Base-by-base conservation (phyloP, 495 filamentous ascomycete genomes). In the Mytilinidion resinicola region DNA sequence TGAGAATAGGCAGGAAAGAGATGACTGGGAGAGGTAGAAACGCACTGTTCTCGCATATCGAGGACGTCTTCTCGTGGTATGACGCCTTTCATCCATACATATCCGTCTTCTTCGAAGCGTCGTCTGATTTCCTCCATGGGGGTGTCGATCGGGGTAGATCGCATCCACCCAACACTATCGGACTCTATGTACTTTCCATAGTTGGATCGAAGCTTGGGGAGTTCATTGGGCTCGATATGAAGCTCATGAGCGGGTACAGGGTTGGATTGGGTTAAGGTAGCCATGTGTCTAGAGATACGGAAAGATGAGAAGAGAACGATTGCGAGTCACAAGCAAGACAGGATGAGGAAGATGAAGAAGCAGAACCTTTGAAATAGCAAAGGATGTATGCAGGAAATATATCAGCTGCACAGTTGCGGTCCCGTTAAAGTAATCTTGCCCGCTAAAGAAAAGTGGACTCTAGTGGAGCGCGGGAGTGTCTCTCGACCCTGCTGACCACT, bases 181-280 rank as follows among this genome's bases (percentile, higher is more conserved):
- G 36, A 34, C 35, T 68, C 66, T n/a, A 66, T 36, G 51, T 61
- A 59, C 9, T 17, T 37, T 14, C 65, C 65, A 51, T 62, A 51
- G 41, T 67, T 67, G 1, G 65, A 65, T n/a, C 65, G 65, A 9
- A 67, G 56, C 49, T 67, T 65, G 6, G 65, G 65, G 19, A 67
- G 55, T 15, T 65, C 59, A 21, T 62, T 51, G 9, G 62, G 37
- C 47, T 67, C 58, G 44, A 55, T 52, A 12, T 60, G 44, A 4
- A 65, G 51, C 59, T 65, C 58, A 42, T 67, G 65, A 11, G 65
- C 65, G 3, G 65, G 58, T 14, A 60, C 44, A 11, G 65, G 62
- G 7, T 51, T 34, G 35, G 51, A 17, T 53, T 58, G 60, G 17
- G 49, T 57, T 44, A 38, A 34, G 34, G 56, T 38, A 43, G 61